These are phyloP conservation scores for Penicillium thymicola DNA, from an alignment of 2,329 filamentous ascomycete species.

Conservation along the genomic window DNA sequence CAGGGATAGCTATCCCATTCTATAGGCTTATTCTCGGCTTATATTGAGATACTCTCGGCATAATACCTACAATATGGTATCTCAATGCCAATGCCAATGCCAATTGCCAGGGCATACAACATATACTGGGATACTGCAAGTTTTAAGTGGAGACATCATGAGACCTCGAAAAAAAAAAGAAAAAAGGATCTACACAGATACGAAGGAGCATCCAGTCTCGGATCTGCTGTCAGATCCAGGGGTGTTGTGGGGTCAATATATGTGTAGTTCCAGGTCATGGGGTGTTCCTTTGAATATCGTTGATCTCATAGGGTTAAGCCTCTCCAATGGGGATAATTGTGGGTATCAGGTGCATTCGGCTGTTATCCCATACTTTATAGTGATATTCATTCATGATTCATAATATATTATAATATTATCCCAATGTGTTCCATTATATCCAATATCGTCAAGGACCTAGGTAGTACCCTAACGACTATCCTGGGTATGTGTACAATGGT, in stretches of 20 bases:
- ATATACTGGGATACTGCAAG: constrained; percentile 3
- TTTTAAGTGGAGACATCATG: constrained; percentile 22
- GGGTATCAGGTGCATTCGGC: not conserved
- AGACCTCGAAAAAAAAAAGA: constrained; percentile 25
- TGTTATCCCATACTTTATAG: not conserved
- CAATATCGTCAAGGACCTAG: too few relatives aligned
- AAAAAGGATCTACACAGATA: not conserved
- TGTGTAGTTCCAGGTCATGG: not conserved
- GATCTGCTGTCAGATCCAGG: constrained; percentile 26
- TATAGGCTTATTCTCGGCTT: not conserved
- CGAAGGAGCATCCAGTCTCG: constrained; percentile 6
- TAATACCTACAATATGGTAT: not conserved
- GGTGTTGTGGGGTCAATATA: not conserved
- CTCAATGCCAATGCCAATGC: not conserved
- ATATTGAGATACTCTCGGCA: too few relatives aligned
- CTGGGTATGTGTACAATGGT: not conserved
- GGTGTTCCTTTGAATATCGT: not conserved
- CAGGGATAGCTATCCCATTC: too few relatives aligned
- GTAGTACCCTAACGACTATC: not conserved
- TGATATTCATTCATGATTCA: not conserved
- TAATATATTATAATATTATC: not conserved
- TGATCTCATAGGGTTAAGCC: not conserved
- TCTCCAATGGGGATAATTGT: not conserved
- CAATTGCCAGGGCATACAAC: not conserved
- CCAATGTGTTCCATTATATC: not conserved